Conservation (phyloP, 768 basidiomycete species). For the Psilocybe sp. region DNA sequence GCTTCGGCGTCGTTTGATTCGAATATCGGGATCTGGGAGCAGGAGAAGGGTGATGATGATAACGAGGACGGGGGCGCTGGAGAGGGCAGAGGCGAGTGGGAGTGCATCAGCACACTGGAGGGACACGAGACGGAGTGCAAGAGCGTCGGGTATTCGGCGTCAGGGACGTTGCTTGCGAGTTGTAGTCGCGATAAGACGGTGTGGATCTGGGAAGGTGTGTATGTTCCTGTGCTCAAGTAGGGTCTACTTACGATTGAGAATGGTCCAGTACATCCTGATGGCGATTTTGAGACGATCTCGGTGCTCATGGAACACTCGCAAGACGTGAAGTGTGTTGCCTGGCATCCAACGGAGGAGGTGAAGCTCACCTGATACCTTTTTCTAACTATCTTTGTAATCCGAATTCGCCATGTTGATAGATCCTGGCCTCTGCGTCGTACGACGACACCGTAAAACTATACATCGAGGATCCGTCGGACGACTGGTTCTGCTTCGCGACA, state of each 20-base stretch:
- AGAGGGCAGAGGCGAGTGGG: conserved; percentile 64
- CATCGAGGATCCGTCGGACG: conserved; percentile 88
- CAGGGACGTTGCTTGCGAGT: conserved; percentile 84
- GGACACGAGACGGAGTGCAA: conserved; percentile 99
- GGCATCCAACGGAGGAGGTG: conserved; percentile 96
- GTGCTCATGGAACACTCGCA: conserved; percentile 97
- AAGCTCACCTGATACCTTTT: conserved; percentile 12
- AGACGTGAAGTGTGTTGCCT: conserved; percentile 92
- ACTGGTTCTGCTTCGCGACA: conserved; percentile 89
- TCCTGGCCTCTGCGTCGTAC: conserved; percentile 95
- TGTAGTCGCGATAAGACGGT: conserved; percentile 97
- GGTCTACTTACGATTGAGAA: neutral
- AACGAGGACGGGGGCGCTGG: conserved; percentile 31
- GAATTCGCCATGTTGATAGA: conserved; percentile 43
- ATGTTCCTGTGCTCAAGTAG: neutral
- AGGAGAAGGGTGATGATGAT: conserved; percentile 42
- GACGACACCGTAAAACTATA: conserved; percentile 96
- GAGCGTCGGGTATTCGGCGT: conserved; percentile 76
- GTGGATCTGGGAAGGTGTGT: conserved; percentile 96
- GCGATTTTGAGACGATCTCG: conserved; percentile 91
- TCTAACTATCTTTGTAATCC: conserved; percentile 12
- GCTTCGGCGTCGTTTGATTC: conserved; percentile 95
- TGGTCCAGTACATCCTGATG: conserved; percentile 75
- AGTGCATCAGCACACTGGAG: conserved; percentile 82
- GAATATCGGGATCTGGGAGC: conserved; percentile 89